A percentile compares a stretch with the other conserved stretches of the same genome.
These are phyloP conservation scores for Pistacia vera DNA, from an alignment of 345 rosid species.

Conservation along the genomic window DNA sequence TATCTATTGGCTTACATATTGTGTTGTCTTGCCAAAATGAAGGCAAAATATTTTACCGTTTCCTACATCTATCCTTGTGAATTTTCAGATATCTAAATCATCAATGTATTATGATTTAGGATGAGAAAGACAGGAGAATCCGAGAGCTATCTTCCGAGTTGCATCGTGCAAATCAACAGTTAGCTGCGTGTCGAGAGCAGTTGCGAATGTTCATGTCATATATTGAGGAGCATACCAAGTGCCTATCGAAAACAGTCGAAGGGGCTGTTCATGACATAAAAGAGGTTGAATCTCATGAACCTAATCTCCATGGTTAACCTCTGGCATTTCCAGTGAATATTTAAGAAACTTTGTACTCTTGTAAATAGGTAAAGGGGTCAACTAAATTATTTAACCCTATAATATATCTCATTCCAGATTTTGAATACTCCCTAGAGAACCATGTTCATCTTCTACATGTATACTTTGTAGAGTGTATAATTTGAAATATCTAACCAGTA, in stretches of 20 bases:
- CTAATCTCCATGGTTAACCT: slow-evolving; percentile 1
- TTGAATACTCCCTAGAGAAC: not conserved
- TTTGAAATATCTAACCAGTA: too few species aligned
- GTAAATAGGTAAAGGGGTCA: not conserved
- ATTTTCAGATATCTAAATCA: not conserved
- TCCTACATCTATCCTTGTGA: not conserved
- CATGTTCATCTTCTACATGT: not conserved
- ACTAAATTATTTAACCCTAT: not conserved
- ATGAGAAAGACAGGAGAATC: slow-evolving; percentile 33
- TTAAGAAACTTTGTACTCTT: not conserved
- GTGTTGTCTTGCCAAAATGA: not conserved
- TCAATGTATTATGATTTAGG: slow-evolving; percentile 20
- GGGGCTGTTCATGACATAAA: slow-evolving; percentile 22
- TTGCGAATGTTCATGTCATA: slow-evolving; percentile 13
- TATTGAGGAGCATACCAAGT: slow-evolving; percentile 22
- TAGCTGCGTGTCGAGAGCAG: slow-evolving; percentile 26
- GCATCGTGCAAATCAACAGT: slow-evolving; percentile 21
- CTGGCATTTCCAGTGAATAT: not conserved
- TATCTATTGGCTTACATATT: not conserved
- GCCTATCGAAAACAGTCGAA: slow-evolving; percentile 20
- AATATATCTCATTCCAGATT: not conserved
- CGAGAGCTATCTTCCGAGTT: slow-evolving; percentile 25
- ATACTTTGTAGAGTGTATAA: not conserved
- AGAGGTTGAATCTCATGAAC: slow-evolving; percentile 18
- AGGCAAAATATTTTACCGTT: not conserved